phyloP scores from a whole-genome alignment of 148 eudicot genomes.

The Camellia lanceoleosa region DNA sequence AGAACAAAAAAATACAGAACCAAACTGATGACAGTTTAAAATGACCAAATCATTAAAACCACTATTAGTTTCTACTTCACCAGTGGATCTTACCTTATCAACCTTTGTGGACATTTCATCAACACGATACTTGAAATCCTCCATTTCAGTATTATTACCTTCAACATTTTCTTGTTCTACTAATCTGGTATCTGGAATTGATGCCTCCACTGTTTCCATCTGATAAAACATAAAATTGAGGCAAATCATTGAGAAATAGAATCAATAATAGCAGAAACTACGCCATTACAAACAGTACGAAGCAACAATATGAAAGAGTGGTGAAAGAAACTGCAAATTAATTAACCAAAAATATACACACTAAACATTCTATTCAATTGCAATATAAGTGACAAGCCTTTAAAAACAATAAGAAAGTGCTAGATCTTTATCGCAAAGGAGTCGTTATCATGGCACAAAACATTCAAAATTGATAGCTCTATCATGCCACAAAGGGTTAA shows the following conservation, averaged over 20 bases:
- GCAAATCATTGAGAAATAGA: background rate
- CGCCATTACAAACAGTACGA: background rate
- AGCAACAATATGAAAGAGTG: background rate
- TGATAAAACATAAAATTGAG: background rate
- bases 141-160: slow-evolving; percentile 23
- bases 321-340: background rate
- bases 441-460: background rate
- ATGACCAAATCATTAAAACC: background rate
- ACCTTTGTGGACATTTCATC: slow-evolving; percentile 44
- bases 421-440: background rate
- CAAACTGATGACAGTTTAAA: background rate
- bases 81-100: slow-evolving; percentile 27
- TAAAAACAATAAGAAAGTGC: background rate
- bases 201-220: slow-evolving; percentile 16
- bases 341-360: too few relatives aligned
- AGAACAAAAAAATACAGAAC: background rate
- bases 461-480: background rate
- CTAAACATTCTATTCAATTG: too few relatives aligned
- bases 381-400: background rate
- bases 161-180: slow-evolving; percentile 7
- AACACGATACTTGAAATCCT: slow-evolving; percentile 31
- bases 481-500: background rate
- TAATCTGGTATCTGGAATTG: slow-evolving; percentile 2
- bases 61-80: background rate
- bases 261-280: background rate